phyloP scores from a whole-genome alignment of 495 filamentous ascomycete genomes.

The Viridothelium virens region DNA sequence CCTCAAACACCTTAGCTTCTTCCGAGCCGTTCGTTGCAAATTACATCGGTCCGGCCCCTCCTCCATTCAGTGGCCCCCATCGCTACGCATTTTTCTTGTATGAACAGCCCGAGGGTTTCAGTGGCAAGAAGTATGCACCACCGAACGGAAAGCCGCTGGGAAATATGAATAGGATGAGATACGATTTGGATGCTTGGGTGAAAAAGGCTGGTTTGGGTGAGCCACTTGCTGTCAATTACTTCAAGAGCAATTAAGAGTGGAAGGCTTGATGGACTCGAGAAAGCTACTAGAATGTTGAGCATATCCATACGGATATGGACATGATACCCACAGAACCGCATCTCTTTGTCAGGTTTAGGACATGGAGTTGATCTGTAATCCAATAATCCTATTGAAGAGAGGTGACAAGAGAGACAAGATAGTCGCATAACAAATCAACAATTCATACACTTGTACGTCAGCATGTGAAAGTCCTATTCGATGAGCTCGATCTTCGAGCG shows the following conservation, averaged over 20 bases:
- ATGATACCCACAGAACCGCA: too few species aligned
- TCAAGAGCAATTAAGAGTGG: conserved; percentile 28
- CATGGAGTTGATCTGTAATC: too few species aligned
- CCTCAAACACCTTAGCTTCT: conserved; percentile 19
- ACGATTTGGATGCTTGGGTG: conserved; percentile 45
- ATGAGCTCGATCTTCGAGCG: too few species aligned
- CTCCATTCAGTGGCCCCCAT: conserved; percentile 45
- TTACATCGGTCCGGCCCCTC: conserved; percentile 47
- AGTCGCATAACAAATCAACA: too few species aligned
- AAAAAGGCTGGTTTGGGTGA: conserved; percentile 42
- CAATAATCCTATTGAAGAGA: too few species aligned
- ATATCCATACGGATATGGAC: too few species aligned
- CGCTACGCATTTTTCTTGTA: conserved; percentile 53
- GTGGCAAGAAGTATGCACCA: conserved; percentile 40
- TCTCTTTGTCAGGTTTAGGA: too few species aligned
- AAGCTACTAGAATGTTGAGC: too few species aligned
- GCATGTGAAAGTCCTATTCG: too few species aligned
- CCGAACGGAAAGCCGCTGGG: conserved; percentile 39
- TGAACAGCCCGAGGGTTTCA: conserved; percentile 47
- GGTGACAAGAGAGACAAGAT: too few species aligned
- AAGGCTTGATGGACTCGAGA: neutral
- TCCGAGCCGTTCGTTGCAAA: conserved; percentile 37
- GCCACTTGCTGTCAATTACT: conserved; percentile 49
- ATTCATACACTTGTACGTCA: too few species aligned
- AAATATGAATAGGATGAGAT: conserved; percentile 41